Base-by-base conservation (phyloP, 2,329 filamentous ascomycete species). In the Lasiodiplodia sp. region DNA sequence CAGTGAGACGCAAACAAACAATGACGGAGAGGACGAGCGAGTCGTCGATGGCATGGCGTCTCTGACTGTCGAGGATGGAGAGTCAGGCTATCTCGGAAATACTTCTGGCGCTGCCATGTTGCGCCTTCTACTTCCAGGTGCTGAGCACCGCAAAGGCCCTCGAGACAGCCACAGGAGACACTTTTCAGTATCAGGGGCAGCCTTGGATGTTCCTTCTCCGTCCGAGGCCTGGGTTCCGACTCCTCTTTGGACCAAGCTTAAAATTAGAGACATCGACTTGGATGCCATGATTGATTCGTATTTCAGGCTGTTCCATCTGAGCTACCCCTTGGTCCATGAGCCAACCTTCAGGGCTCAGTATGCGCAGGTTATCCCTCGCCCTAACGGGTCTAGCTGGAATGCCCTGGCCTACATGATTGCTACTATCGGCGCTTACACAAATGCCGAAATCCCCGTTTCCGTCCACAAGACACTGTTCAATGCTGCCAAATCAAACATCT, bases 251-350 rank as follows among this genome's bases (percentile, higher is more conserved):
- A 52, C 16, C 4, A 64, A 49, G 44, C 44, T 64, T 6, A 64
- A 34, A 0, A 51, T 52, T 1, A 44, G 47, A 31, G 51, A 38
- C 12, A 64, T 64, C 16, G 60, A 64, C 4, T n/a, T 64, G 28
- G 60, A 64, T 4, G 73, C 74, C 2, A 72, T 75, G 68, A 69
- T 82, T 47, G 80, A 84, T 68, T 79, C 81, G 1, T 85, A 83
- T 71, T 85, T 85, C 67, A 71, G 78, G 23, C 78, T 83, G 28
- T 85, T 84, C 70, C 82, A 85, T 70, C 75, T 77, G 7, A 80
- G 80, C 53, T 85, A 84, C 71, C 83, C 83, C 1, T 80, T 85
- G 51, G 75, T 85, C 10, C 82, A 85, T 66, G 83, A 85, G 70
- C 77, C 79, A 6, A 82, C 80, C 0, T 85, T 85, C 68, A 76